phyloP scores from a whole-genome alignment of 768 basidiomycete species.

The Boletus patriciae region DNA sequence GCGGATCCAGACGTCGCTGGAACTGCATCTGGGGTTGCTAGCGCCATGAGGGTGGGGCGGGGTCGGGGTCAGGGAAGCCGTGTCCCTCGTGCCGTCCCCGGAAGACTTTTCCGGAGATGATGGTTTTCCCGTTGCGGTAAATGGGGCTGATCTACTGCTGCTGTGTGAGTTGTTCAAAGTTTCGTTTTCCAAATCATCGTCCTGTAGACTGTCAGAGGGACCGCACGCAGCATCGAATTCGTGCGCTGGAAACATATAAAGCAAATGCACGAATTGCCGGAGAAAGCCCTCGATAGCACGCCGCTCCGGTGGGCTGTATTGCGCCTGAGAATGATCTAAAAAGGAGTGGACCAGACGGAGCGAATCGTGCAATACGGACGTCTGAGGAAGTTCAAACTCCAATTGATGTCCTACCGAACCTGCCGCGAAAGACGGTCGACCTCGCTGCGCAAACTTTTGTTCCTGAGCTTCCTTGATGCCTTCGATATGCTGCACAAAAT shows the following conservation, averaged over 20 bases:
- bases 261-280: slow-evolving; percentile 75
- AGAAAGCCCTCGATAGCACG: slow-evolving; percentile 84
- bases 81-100: slow-evolving; percentile 30
- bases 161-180: slow-evolving; percentile 15
- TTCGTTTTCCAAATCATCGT: slow-evolving; percentile 35
- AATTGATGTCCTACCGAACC: slow-evolving; percentile 68
- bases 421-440: slow-evolving; percentile 40
- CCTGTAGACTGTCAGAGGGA: slow-evolving; percentile 50
- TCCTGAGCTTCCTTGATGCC: slow-evolving; percentile 59
- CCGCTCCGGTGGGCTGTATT: slow-evolving; percentile 75
- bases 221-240: slow-evolving; percentile 67
- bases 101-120: slow-evolving; percentile 62
- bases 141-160: slow-evolving; percentile 46
- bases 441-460: slow-evolving; percentile 31
- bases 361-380: slow-evolving; percentile 79
- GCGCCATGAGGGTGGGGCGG: slow-evolving; percentile 7
- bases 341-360: slow-evolving; percentile 89
- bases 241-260: slow-evolving; percentile 68
- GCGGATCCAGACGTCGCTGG: slow-evolving; percentile 61
- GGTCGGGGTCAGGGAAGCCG: slow-evolving; percentile 30
- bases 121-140: slow-evolving; percentile 63
- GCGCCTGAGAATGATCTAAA: slow-evolving; percentile 80
- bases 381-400: slow-evolving; percentile 75
- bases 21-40: slow-evolving; percentile 2
- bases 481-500: slow-evolving; percentile 82